Conservation (phyloP, 2,329 filamentous ascomycete genomes). For the Neospermospora avenae region DNA sequence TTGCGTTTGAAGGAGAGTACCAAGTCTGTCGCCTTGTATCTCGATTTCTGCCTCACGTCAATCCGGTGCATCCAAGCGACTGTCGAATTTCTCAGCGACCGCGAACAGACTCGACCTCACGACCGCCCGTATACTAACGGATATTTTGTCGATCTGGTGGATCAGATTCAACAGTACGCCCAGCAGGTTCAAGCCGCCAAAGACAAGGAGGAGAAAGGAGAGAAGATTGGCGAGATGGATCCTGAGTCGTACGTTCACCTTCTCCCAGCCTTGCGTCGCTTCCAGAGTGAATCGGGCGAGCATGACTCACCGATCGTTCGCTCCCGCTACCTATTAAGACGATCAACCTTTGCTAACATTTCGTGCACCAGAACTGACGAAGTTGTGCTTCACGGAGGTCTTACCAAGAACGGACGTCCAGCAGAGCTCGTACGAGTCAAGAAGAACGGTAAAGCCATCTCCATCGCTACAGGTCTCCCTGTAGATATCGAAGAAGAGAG, state of each 20-base stretch:
- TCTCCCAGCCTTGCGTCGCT: not conserved
- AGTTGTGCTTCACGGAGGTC: slow-evolving; percentile 76
- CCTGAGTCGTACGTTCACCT: slow-evolving; percentile 51
- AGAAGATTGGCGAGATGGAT: slow-evolving; percentile 53
- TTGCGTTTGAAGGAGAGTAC: slow-evolving; percentile 70
- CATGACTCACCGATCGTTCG: slow-evolving; percentile 6
- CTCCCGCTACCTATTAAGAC: not conserved
- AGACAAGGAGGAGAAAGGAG: slow-evolving; percentile 58
- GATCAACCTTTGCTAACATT: slow-evolving; percentile 26
- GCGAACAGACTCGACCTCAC: slow-evolving; percentile 77
- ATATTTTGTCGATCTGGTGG: slow-evolving; percentile 94
- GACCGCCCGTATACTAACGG: slow-evolving; percentile 93
- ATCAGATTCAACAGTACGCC: slow-evolving; percentile 89
- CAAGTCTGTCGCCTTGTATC: slow-evolving; percentile 67
- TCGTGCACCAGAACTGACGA: slow-evolving; percentile 56
- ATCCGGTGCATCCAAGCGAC: slow-evolving; percentile 88
- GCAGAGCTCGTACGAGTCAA: slow-evolving; percentile 81
- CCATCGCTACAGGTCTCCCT: slow-evolving; percentile 66
- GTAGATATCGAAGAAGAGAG: slow-evolving; percentile 54
- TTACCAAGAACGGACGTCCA: slow-evolving; percentile 76
- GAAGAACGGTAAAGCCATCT: slow-evolving; percentile 76
- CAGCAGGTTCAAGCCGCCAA: slow-evolving; percentile 75
- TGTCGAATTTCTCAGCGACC: slow-evolving; percentile 79
- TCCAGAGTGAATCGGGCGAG: slow-evolving; percentile 1
- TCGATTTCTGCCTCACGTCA: slow-evolving; percentile 85